These are phyloP conservation scores for Uncinocarpus reesii DNA, from an alignment of 2,329 filamentous ascomycete species.

Conservation along the genomic window DNA sequence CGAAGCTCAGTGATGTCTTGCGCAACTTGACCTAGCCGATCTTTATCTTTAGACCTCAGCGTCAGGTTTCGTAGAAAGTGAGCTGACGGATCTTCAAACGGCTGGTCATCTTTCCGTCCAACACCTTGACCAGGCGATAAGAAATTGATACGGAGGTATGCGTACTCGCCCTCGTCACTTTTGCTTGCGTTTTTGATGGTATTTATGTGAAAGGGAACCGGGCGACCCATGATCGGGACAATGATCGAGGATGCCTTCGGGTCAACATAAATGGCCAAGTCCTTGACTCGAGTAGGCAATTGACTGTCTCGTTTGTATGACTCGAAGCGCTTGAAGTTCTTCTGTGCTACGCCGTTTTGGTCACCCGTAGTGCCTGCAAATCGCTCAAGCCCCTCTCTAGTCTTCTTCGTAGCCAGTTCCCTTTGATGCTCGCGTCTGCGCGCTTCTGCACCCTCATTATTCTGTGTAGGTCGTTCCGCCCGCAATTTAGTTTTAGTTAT, in stretches of 20 bases:
- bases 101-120: slow-evolving; percentile 91
- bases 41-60: slow-evolving; percentile 80
- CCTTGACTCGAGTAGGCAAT: slow-evolving; percentile 69
- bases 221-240: slow-evolving; percentile 91
- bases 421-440: slow-evolving; percentile 86
- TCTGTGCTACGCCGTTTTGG: slow-evolving; percentile 81
- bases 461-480: slow-evolving; percentile 77
- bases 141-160: slow-evolving; percentile 93
- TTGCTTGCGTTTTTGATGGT: slow-evolving; percentile 99
- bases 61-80: slow-evolving; percentile 95
- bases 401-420: slow-evolving; percentile 76
- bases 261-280: slow-evolving; percentile 82
- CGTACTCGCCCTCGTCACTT: slow-evolving; percentile 88
- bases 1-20: slow-evolving; percentile 93
- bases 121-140: slow-evolving; percentile 95
- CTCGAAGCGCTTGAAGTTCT: slow-evolving; percentile 98
- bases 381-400: slow-evolving; percentile 71
- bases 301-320: slow-evolving; percentile 98
- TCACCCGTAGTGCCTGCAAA: slow-evolving; percentile 78
- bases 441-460: slow-evolving; percentile 81
- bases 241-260: slow-evolving; percentile 82
- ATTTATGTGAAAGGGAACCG: slow-evolving; percentile 93
- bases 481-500: slow-evolving; percentile 89
- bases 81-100: slow-evolving; percentile 89
- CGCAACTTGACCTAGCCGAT: slow-evolving; percentile 81